phyloP scores from a whole-genome alignment of 176 grass and related monocot species.

The Bromus sterilis region DNA sequence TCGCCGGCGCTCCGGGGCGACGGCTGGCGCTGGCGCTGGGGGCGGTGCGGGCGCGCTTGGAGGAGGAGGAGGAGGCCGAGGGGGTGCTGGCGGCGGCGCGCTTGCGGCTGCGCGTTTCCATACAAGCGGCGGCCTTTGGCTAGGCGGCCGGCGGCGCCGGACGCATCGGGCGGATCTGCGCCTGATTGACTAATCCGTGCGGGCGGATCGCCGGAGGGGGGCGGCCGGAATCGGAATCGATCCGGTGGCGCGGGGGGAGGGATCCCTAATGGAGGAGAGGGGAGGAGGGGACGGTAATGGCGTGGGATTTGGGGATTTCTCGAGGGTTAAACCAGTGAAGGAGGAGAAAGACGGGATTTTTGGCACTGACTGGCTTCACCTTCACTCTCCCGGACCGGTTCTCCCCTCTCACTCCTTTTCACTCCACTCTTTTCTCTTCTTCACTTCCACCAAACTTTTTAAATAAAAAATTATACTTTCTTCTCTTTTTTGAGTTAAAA shows the following conservation, averaged over 20 bases:
- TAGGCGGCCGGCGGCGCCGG: slow-evolving; percentile 30
- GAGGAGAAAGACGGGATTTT: background rate
- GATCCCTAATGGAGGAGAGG: background rate
- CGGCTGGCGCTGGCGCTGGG: background rate
- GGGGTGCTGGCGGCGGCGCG: slow-evolving; percentile 59
- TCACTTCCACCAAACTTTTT: too few species aligned
- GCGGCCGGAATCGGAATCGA: background rate
- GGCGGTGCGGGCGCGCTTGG: slow-evolving; percentile 39
- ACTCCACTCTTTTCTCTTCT: too few species aligned
- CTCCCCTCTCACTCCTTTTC: too few species aligned
- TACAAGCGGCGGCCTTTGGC: slow-evolving; percentile 37
- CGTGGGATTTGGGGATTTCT: background rate
- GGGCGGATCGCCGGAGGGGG: background rate
- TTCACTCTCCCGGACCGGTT: too few species aligned
- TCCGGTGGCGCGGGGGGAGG: background rate
- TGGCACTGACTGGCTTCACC: background rate
- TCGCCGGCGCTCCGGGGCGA: background rate
- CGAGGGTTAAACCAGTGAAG: too few species aligned
- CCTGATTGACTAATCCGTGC: rapidly evolving
- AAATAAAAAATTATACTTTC: too few species aligned
- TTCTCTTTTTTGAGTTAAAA: too few species aligned
- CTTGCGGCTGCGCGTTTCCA: slow-evolving; percentile 99
- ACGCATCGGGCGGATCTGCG: slow-evolving; percentile 13
- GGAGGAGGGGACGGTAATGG: background rate
- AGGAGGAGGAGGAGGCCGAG: slow-evolving; percentile 13